Evolutionary conservation across 345 rosid species (phyloP).

Genomic region (Murraya koenigii): DNA sequence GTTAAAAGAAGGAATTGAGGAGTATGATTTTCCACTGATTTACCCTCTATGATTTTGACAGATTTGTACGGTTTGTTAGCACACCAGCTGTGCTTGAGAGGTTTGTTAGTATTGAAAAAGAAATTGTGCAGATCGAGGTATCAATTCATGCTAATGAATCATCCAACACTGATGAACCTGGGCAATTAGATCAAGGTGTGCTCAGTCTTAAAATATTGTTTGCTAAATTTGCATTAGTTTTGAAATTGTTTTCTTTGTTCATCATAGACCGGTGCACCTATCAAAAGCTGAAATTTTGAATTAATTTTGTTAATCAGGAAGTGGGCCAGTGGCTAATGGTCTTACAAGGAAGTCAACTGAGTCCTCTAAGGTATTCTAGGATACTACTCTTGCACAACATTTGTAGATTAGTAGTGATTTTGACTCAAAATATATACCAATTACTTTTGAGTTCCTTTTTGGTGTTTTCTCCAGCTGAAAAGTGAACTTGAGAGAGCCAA

Average conservation of each 20-base stretch:
- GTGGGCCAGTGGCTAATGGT: constrained; percentile 17
- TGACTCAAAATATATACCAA: background rate
- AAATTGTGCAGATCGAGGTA: constrained; percentile 70
- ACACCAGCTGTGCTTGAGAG: constrained; percentile 93
- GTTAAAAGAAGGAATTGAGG: background rate
- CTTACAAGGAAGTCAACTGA: constrained; percentile 40
- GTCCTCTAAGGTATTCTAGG: constrained; percentile 43
- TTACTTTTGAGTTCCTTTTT: background rate
- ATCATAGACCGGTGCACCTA: background rate
- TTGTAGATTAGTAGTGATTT: background rate
- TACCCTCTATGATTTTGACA: constrained; percentile 19
- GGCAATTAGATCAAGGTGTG: constrained; percentile 48
- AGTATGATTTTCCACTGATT: background rate
- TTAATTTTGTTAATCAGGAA: constrained; percentile 29
- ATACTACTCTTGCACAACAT: background rate
- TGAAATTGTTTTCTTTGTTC: constrained; percentile 8
- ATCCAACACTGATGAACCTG: constrained; percentile 24
- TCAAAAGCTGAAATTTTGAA: background rate
- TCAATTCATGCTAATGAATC: constrained; percentile 60
- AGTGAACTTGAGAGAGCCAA: constrained; percentile 36
- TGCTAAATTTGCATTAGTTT: background rate
- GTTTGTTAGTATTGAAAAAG: constrained; percentile 64
- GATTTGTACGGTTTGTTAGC: constrained; percentile 83
- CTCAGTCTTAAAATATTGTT: background rate
- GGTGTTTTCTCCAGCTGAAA: constrained; percentile 29